Base-by-base conservation (phyloP, 1,139 yeast species). In the Candida mesenterica region DNA sequence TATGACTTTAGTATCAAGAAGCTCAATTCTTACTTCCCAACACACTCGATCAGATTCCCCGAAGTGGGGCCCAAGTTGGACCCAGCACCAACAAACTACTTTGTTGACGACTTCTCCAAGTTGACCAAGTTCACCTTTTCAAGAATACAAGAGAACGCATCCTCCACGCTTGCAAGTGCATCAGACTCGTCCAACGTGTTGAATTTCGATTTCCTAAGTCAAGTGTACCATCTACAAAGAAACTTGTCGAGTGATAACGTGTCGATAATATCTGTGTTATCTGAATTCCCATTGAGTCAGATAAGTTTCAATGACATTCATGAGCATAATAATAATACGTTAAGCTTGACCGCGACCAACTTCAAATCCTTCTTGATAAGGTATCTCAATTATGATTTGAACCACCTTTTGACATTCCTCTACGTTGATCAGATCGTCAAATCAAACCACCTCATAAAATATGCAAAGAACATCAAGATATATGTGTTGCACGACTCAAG, bases 391-490 rank as follows among this genome's bases (percentile, higher is more conserved):
- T 59, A 55, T 36, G 55, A 56, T 30, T 33, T 46, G 18, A 42
- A 39, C 25, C 36, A 41, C 27, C 33, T 41, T 17, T 41, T 52
- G 12, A 40, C 60, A 13, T 48, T 53, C 10, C 43, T 64, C 14
- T 62, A 57, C 36, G 57, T 78, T 16, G 66, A 73, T 24, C 68
- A 75, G 2, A 49, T 76, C 2, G 50, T 55, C 26, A 67, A 68
- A 37, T 61, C 67, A 8, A 77, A 80, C 48, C 82, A 81, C 15
- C 47, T 77, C 8, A 62, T 78, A 9, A 61, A 61, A 35, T 58
- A 66, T 28, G 82, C 82, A 0, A 57, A 62, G 15, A 52, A 62
- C 2, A 32, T 79, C 9, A 64, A 68, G 34, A 40, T 78, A 2
- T 62, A 55, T 32, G 35, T 65, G 9, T 31, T 65, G 18, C 62